Evolutionary conservation across 345 rosid genomes (phyloP), one percentile per base, ranked within the genome.

Genomic region (Camelina hispida): DNA sequence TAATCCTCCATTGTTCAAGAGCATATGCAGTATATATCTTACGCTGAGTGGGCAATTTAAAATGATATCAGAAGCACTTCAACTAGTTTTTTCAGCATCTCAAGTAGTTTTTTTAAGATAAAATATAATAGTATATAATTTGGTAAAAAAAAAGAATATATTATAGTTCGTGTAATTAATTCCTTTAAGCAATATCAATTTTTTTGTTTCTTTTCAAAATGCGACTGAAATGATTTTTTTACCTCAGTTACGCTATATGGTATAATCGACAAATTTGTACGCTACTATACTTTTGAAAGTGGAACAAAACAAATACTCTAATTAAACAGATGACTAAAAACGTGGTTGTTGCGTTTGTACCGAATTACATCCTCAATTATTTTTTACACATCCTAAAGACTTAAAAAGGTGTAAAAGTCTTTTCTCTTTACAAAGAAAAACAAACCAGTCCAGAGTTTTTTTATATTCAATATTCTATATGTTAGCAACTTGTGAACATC

Each of bases 401-500:
- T 52, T 72, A 14, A 63, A 17, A 54, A 30, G 34, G 12, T 25
- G 16, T n/a, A 43, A 28, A 16, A 42, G 47, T 28, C 30, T 28
- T 28, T 28, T 4, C 9, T 73, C 20, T 30, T 14, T 18, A 16
- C 2, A 8, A 47, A 42, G 38, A 44, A 66, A 51, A 15, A 9
- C n/a, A 74, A 48, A 51, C 42, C 52, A 56, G 62, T 18, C 6
- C 6, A 34, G 7, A 38, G 44, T 38, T 34, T 34, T 34, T 34
- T 34, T 7, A 7, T n/a, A n/a, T n/a, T n/a, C n/a, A 50, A 30
- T 38, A 60, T 20, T 51, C 2, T 11, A 34, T 47, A 20, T 63
- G 7, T 34, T 55, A 77, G 71, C 66, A 71, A 71, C 73, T 66
- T 71, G 77, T 71, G 25, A 34, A 66, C 77, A 58, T 71, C 68